phyloP scores from a whole-genome alignment of 768 basidiomycete genomes.

The Fomitopsis serialis region DNA sequence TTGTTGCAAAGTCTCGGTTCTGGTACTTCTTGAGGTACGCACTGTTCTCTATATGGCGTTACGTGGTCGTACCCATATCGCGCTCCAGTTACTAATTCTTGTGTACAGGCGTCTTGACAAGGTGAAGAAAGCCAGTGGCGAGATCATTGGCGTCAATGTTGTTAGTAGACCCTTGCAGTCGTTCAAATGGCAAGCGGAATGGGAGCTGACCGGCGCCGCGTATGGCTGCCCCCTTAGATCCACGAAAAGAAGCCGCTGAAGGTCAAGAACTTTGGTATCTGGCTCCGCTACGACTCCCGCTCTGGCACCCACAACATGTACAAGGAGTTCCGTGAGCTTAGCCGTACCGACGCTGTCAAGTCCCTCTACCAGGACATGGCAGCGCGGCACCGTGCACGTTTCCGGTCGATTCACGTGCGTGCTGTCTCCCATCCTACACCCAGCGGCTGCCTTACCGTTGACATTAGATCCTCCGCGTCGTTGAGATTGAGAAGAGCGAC shows the following conservation, averaged over 20 bases:
- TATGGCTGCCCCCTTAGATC: constrained; percentile 55
- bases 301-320: constrained; percentile 99
- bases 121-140: constrained; percentile 99
- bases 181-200: constrained; percentile 86
- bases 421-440: neutral
- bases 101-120: constrained; percentile 83
- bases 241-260: constrained; percentile 96
- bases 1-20: constrained; percentile 98
- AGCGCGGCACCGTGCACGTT: constrained; percentile 96
- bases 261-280: constrained; percentile 99
- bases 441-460: neutral
- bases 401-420: constrained; percentile 94
- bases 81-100: neutral
- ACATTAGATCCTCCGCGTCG: constrained; percentile 88
- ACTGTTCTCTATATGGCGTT: neutral
- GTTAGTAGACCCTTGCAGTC: constrained; percentile 73
- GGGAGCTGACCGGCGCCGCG: constrained; percentile 36
- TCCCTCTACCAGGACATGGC: constrained; percentile 99
- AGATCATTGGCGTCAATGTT: constrained; percentile 97
- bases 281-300: constrained; percentile 99
- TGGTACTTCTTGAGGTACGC: constrained; percentile 96
- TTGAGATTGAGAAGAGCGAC: constrained; percentile 88
- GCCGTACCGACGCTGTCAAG: constrained; percentile 92
- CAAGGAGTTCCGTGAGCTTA: constrained; percentile 97
- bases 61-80: neutral